Percentiles rank a stretch among this genome's conserved stretches.
phyloP scores from a whole-genome alignment of 805 yeast genomes.

The Nakazawaea holstii region DNA sequence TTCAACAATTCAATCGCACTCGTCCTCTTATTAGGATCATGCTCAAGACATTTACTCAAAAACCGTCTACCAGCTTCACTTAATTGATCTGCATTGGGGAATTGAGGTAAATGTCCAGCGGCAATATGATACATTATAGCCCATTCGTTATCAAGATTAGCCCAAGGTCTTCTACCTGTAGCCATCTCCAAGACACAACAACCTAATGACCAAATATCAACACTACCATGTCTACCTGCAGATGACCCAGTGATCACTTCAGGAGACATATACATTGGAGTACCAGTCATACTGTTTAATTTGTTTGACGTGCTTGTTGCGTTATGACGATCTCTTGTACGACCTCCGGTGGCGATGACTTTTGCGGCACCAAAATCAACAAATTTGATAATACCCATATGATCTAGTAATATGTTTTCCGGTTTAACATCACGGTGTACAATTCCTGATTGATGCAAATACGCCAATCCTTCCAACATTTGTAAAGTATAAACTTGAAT shows the following conservation, averaged over 20 bases:
- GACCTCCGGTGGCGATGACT: constrained; percentile 64
- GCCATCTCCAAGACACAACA: constrained; percentile 96
- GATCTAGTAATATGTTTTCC: constrained; percentile 85
- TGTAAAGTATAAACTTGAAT: constrained; percentile 87
- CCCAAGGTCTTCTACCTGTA: constrained; percentile 96
- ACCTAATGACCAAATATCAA: constrained; percentile 95
- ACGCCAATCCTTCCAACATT: constrained; percentile 92
- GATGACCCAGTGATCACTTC: constrained; percentile 83
- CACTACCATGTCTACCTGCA: constrained; percentile 55
- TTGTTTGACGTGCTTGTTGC: constrained; percentile 23
- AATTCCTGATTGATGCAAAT: constrained; percentile 88
- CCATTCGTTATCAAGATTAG: constrained; percentile 93
- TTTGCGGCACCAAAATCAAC: constrained; percentile 98
- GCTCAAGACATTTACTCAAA: constrained; percentile 69
- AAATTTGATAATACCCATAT: constrained; percentile 87
- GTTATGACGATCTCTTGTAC: constrained; percentile 7
- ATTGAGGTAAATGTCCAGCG: constrained; percentile 84
- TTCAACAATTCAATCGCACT: constrained; percentile 78
- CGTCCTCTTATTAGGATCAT: constrained; percentile 75
- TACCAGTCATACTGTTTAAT: constrained; percentile 66
- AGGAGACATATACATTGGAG: constrained; percentile 99
- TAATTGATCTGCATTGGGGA: constrained; percentile 76
- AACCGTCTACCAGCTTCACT: constrained; percentile 70
- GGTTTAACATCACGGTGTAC: constrained; percentile 98
- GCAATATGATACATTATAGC: constrained; percentile 98